Evolutionary conservation across 352 stramenopile genomes (phyloP).

Genomic region (Phytophthora uliginosa): DNA sequence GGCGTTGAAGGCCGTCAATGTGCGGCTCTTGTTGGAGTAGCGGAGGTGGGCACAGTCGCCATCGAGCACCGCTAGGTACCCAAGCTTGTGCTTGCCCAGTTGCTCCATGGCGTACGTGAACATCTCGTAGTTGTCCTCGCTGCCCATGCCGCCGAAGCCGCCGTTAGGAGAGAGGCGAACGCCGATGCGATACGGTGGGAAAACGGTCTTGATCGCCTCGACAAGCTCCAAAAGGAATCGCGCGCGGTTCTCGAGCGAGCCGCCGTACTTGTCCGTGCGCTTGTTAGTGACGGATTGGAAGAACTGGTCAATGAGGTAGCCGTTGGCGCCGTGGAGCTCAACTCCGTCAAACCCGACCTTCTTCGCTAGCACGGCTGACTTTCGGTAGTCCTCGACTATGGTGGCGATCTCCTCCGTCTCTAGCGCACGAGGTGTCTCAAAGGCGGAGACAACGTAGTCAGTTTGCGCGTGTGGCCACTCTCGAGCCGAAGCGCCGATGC

Average conservation of each 20-base stretch:
- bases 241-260: conserved; percentile 40
- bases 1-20: conserved; percentile 35
- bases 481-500: conserved; percentile 40
- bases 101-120: conserved; percentile 45
- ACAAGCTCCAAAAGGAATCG: conserved; percentile 77
- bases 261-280: conserved; percentile 70
- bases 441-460: conserved; percentile 33
- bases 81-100: conserved; percentile 41
- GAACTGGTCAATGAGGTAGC: conserved; percentile 94
- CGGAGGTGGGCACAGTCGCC: conserved; percentile 15
- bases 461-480: conserved; percentile 29
- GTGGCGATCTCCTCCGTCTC: conserved; percentile 72
- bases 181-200: conserved; percentile 35
- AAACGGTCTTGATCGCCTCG: conserved; percentile 51
- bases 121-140: conserved; percentile 53
- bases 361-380: conserved; percentile 51
- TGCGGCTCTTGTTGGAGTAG: conserved; percentile 31
- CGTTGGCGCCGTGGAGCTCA: conserved; percentile 86
- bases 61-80: conserved; percentile 44
- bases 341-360: conserved; percentile 75
- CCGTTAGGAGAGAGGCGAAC: conserved; percentile 46
- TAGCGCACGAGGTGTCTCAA: conserved; percentile 63
- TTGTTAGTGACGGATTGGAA: conserved; percentile 76
- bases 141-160: conserved; percentile 35
- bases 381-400: conserved; percentile 71